Conservation (phyloP, 2,329 filamentous ascomycete genomes). For the Fusarium hostae region DNA sequence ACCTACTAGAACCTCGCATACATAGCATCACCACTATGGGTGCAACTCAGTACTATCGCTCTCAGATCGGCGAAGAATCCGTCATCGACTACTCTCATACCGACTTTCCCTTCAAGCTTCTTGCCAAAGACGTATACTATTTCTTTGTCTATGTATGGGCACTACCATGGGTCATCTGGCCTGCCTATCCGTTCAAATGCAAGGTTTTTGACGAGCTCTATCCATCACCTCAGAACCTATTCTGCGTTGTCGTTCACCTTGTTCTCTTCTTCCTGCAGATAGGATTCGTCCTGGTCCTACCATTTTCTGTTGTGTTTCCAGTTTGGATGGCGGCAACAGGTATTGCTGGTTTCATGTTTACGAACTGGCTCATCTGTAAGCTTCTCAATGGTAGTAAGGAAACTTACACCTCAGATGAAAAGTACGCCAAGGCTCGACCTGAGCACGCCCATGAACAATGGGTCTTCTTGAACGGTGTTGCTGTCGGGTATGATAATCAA, state of each 20-base stretch:
- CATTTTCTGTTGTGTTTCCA: slow-evolving; percentile 59
- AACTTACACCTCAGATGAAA: slow-evolving; percentile 63
- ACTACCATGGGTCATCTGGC: slow-evolving; percentile 70
- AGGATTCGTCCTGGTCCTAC: slow-evolving; percentile 68
- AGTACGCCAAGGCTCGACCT: slow-evolving; percentile 60
- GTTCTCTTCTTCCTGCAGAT: slow-evolving; percentile 70
- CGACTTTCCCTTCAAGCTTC: slow-evolving; percentile 62
- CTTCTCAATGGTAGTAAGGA: slow-evolving; percentile 62
- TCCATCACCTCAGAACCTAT: slow-evolving; percentile 65
- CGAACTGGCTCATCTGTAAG: slow-evolving; percentile 63
- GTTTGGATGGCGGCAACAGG: slow-evolving; percentile 58
- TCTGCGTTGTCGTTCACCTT: slow-evolving; percentile 66
- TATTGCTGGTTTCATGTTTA: slow-evolving; percentile 56
- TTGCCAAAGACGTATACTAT: slow-evolving; percentile 64
- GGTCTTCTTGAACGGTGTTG: slow-evolving; percentile 84
- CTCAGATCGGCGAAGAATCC: slow-evolving; percentile 66
- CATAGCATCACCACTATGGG: slow-evolving; percentile 40
- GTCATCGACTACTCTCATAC: slow-evolving; percentile 72
- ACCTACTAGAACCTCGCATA: not conserved
- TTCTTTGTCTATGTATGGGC: slow-evolving; percentile 67
- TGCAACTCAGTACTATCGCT: slow-evolving; percentile 65
- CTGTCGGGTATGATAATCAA: slow-evolving; percentile 62
- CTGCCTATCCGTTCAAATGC: slow-evolving; percentile 63
- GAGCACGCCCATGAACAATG: slow-evolving; percentile 74
- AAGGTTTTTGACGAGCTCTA: slow-evolving; percentile 72